These are phyloP conservation scores for Penicillium turbatum DNA, from an alignment of 495 filamentous ascomycete species.

Conservation along the genomic window DNA sequence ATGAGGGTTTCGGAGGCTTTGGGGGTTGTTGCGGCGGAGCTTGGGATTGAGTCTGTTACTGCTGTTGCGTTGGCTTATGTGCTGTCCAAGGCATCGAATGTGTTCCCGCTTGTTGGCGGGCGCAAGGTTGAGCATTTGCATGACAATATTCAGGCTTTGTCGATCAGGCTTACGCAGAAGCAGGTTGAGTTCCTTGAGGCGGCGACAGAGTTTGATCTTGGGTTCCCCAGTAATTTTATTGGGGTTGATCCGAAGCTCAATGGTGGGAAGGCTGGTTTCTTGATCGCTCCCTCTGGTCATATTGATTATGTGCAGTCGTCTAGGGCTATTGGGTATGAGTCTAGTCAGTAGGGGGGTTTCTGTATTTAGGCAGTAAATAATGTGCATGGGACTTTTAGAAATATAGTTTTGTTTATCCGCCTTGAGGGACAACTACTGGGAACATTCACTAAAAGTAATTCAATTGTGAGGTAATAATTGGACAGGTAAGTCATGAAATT, in stretches of 20 bases:
- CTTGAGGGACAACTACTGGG: not conserved
- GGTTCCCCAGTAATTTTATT: constrained; percentile 52
- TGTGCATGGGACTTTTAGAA: not conserved
- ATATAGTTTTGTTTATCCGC: not conserved
- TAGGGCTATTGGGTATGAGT: constrained; percentile 30
- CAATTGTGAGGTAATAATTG: not conserved
- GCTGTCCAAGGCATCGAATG: constrained; percentile 66
- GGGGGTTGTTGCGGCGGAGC: constrained; percentile 47
- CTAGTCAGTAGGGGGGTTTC: not conserved
- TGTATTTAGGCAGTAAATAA: not conserved
- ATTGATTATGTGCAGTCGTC: constrained; percentile 40
- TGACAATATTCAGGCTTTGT: constrained; percentile 58
- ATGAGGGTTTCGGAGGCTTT: constrained; percentile 43
- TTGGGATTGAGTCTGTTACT: constrained; percentile 44
- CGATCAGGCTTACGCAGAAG: constrained; percentile 48
- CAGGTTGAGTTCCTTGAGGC: constrained; percentile 56
- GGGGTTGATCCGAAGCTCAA: constrained; percentile 25
- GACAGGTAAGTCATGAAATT: constrained; percentile 1
- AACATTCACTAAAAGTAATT: not conserved
- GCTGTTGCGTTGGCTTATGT: constrained; percentile 71
- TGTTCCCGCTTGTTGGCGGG: constrained; percentile 71
- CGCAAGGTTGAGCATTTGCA: constrained; percentile 61
- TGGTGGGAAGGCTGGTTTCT: constrained; percentile 40
- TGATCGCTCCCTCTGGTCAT: constrained; percentile 35
- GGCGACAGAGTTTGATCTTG: constrained; percentile 44